Conservation (phyloP, 2,329 filamentous ascomycete genomes). For the Aschersonia sp. region DNA sequence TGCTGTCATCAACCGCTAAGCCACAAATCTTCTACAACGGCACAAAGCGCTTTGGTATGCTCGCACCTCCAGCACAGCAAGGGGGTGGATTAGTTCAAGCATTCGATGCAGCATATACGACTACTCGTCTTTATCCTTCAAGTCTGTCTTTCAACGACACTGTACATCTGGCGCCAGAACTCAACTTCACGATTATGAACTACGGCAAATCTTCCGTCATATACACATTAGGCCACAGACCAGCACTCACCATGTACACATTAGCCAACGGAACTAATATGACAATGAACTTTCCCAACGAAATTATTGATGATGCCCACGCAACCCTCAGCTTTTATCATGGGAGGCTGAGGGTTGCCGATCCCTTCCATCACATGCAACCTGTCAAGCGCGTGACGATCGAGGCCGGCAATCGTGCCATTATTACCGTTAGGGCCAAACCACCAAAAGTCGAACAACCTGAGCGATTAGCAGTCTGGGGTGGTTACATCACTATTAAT, state of each 20-base stretch:
- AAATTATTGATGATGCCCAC: background rate
- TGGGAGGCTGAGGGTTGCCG: too few species aligned
- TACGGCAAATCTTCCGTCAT: background rate
- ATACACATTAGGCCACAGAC: background rate
- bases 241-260: background rate
- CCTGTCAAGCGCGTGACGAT: background rate
- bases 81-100: slow-evolving; percentile 24
- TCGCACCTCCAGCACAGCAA: slow-evolving; percentile 34
- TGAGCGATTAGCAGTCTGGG: background rate
- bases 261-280: background rate
- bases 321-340: background rate
- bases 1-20: slow-evolving; percentile 27
- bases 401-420: background rate
- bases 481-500: background rate
- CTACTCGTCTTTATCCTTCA: slow-evolving; percentile 30
- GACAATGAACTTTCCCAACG: background rate
- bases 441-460: background rate
- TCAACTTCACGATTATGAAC: background rate
- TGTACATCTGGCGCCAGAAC: background rate
- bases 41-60: slow-evolving; percentile 9
- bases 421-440: background rate
- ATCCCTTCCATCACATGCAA: background rate
- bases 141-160: slow-evolving; percentile 44
- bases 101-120: slow-evolving; percentile 34
- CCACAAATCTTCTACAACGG: slow-evolving; percentile 25